Percentiles rank a stretch among this genome's conserved stretches.
These are phyloP conservation scores for Penstemon barbatus DNA, from an alignment of 257 asterid species.

Conservation along the genomic window DNA sequence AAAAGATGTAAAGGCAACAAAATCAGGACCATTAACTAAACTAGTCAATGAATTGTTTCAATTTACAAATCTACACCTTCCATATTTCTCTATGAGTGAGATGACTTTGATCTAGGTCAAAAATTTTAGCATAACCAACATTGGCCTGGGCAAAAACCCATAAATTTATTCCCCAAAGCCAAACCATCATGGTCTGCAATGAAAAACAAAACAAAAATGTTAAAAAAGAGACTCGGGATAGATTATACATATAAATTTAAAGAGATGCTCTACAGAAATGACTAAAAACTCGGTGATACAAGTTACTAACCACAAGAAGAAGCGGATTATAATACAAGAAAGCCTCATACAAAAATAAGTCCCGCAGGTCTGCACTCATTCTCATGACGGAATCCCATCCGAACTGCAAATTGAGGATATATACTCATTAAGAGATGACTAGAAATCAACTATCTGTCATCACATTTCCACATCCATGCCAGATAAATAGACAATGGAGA, in stretches of 20 bases:
- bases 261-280: conserved; percentile 2
- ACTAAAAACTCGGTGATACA: conserved; percentile 18
- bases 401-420: conserved; percentile 52
- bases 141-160: conserved; percentile 86
- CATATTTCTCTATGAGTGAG: conserved; percentile 92
- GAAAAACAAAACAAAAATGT: conserved; percentile 28
- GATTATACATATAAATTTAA: conserved; percentile 5
- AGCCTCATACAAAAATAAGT: conserved; percentile 92
- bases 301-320: conserved; percentile 88
- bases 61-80: conserved; percentile 60
- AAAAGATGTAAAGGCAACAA: conserved; percentile 21
- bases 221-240: conserved; percentile 4
- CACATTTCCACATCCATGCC: conserved; percentile 18
- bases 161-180: conserved; percentile 97
- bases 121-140: conserved; percentile 74
- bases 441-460: conserved; percentile 20
- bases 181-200: conserved; percentile 89
- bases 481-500: neutral
- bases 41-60: conserved; percentile 4
- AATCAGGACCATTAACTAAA: conserved; percentile 12
- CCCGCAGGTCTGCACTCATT: conserved; percentile 91
- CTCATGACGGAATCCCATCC: conserved; percentile 99
- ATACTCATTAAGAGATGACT: conserved; percentile 26
- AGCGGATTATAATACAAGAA: conserved; percentile 97
- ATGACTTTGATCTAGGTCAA: conserved; percentile 93